These are phyloP conservation scores for Mucor velutinosus DNA, from an alignment of 371 early-diverging fungal species.

Conservation along the genomic window DNA sequence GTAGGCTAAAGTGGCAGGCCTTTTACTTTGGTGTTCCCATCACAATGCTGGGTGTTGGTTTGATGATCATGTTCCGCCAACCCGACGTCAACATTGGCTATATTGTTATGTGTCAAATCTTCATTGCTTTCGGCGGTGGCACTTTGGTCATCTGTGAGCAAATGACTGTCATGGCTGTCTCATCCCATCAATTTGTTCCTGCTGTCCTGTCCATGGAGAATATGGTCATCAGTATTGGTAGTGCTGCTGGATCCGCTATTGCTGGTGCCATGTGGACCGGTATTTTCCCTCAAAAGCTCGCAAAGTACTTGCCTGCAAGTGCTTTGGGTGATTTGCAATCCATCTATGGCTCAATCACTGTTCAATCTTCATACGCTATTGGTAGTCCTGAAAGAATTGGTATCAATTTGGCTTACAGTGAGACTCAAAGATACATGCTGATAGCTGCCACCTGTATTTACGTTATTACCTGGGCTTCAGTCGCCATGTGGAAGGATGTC, in stretches of 20 bases:
- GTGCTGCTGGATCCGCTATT: constrained; percentile 19
- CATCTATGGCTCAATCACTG: constrained; percentile 17
- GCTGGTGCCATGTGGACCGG: constrained; percentile 22
- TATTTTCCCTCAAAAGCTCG: constrained; percentile 24
- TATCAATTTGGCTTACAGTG: constrained; percentile 20
- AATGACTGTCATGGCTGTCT: constrained; percentile 27
- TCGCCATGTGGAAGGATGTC: constrained; percentile 20
- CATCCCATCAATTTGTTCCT: constrained; percentile 16
- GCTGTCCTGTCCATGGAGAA: constrained; percentile 22
- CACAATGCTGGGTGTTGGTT: constrained; percentile 20
- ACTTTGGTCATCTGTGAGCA: constrained; percentile 28
- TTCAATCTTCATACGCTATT: constrained; percentile 15
- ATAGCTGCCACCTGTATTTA: constrained; percentile 21
- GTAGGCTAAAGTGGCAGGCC: constrained; percentile 22
- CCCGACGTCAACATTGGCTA: constrained; percentile 23
- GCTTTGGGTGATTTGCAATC: not conserved
- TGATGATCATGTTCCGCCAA: constrained; percentile 24
- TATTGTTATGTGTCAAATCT: constrained; percentile 26
- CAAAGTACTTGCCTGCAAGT: constrained; percentile 12
- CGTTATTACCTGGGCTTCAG: constrained; percentile 8
- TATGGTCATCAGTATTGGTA: constrained; percentile 10
- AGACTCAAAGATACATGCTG: constrained; percentile 21
- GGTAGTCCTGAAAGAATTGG: constrained; percentile 16
- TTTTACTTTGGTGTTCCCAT: constrained; percentile 19
- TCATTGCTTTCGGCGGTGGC: constrained; percentile 26